Percentiles rank a stretch among this genome's conserved stretches.
Conservation (phyloP, 2,329 filamentous ascomycete species). For the Monosporascus sp. region DNA sequence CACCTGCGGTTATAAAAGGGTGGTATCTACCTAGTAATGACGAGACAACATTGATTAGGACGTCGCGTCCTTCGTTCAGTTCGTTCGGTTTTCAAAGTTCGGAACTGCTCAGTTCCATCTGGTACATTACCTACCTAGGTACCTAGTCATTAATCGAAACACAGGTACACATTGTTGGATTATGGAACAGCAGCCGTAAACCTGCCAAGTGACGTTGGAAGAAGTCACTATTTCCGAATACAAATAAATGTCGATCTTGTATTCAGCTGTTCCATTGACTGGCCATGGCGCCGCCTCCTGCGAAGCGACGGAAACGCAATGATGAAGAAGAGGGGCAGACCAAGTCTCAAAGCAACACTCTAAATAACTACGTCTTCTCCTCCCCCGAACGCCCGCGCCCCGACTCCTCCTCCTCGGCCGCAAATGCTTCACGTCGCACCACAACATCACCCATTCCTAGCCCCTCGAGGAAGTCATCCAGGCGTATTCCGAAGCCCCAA, state of each 20-base stretch:
- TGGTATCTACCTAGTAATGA: too few relatives aligned
- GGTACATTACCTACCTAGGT: too few relatives aligned
- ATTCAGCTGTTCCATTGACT: not conserved
- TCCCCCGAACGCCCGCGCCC: constrained; percentile 40
- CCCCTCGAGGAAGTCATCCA: constrained; percentile 20
- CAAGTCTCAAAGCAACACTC: constrained; percentile 35
- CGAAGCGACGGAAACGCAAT: not conserved
- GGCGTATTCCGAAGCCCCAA: constrained; percentile 16
- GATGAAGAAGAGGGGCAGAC: not conserved
- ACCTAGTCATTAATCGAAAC: too few relatives aligned
- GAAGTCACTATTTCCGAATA: not conserved
- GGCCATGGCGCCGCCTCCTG: not conserved
- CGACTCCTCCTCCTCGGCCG: constrained; percentile 6
- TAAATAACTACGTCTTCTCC: constrained; percentile 49
- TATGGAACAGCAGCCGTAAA: too few relatives aligned
- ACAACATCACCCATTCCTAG: constrained; percentile 11
- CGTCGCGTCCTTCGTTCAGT: too few relatives aligned
- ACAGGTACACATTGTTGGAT: too few relatives aligned
- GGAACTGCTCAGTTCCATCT: too few relatives aligned
- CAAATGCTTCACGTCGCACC: constrained; percentile 7
- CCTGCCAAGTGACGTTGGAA: too few relatives aligned
- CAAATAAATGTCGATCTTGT: not conserved
- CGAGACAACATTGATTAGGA: too few relatives aligned
- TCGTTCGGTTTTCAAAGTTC: too few relatives aligned
- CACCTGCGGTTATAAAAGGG: too few relatives aligned